Conservation (phyloP, 2,329 filamentous ascomycete genomes). For the Lojkania enalia region DNA sequence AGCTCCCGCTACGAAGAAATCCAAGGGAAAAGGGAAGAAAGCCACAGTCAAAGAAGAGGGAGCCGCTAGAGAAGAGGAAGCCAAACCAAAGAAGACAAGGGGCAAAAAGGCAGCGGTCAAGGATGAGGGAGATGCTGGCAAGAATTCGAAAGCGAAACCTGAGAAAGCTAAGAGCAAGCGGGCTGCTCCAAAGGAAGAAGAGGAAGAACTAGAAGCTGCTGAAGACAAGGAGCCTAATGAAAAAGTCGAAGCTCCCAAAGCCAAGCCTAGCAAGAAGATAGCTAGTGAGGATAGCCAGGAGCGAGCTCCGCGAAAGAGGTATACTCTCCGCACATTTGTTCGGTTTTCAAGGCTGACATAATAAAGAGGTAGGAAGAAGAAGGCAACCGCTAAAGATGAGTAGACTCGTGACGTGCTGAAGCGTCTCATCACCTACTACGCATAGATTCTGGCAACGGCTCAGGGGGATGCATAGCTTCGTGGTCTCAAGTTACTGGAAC, state of each 20-base stretch:
- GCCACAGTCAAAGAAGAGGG: constrained; percentile 4
- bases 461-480: too few species aligned
- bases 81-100: constrained; percentile 5
- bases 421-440: too few species aligned
- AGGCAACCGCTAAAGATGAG: constrained; percentile 9
- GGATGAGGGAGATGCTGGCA: constrained; percentile 4
- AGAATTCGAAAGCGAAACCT: constrained; percentile 17
- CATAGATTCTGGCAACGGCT: too few species aligned
- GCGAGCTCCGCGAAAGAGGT: constrained; percentile 35
- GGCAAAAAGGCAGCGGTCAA: constrained; percentile 9
- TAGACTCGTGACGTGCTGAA: too few species aligned
- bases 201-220: too few species aligned
- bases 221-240: constrained; percentile 16
- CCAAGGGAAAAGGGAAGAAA: constrained; percentile 11
- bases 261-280: background rate
- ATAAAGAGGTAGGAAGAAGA: constrained; percentile 12
- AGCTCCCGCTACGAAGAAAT: constrained; percentile 13
- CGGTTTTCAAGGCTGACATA: constrained; percentile 1
- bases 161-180: constrained; percentile 24
- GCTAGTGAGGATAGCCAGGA: too few species aligned
- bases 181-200: too few species aligned
- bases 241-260: background rate
- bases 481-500: too few species aligned
- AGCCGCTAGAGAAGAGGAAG: constrained; percentile 3
- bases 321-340: background rate